phyloP scores from a whole-genome alignment of 140 eudicot species.

The Stevia rebaudiana region DNA sequence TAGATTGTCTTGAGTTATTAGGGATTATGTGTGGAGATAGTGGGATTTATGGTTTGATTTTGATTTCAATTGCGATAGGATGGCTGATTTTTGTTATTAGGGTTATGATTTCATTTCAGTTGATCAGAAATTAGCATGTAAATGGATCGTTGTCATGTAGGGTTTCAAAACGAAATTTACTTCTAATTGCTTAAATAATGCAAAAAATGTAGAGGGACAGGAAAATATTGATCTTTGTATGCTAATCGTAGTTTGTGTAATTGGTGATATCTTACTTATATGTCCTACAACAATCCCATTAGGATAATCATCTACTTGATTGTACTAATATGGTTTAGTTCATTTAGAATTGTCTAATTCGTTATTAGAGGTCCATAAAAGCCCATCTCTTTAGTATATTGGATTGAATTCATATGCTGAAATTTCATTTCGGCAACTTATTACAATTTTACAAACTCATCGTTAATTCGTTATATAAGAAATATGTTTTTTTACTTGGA shows the following conservation, averaged over 20 bases:
- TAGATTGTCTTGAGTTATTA: background rate
- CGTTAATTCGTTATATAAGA: background rate
- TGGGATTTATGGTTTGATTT: conserved; percentile 1
- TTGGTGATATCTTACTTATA: conserved; percentile 5
- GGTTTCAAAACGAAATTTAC: background rate
- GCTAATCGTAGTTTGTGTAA: conserved; percentile 4
- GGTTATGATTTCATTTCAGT: conserved; percentile 3
- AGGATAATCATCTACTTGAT: background rate
- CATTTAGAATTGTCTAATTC: background rate
- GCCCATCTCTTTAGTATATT: background rate
- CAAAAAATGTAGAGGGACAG: background rate
- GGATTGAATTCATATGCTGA: background rate
- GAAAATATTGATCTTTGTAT: background rate
- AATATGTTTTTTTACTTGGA: conserved; percentile 1
- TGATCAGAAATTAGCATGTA: background rate
- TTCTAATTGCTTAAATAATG: background rate
- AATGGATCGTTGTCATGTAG: background rate
- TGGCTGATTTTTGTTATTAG: conserved; percentile 2
- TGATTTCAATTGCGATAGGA: conserved; percentile 10
- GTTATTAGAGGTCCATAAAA: background rate
- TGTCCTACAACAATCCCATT: background rate
- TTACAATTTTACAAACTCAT: background rate
- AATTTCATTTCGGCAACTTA: background rate
- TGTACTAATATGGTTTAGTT: background rate
- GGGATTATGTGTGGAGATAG: background rate